Conservation (phyloP, 2,329 filamentous ascomycete genomes). For the Monosporascus sp. region DNA sequence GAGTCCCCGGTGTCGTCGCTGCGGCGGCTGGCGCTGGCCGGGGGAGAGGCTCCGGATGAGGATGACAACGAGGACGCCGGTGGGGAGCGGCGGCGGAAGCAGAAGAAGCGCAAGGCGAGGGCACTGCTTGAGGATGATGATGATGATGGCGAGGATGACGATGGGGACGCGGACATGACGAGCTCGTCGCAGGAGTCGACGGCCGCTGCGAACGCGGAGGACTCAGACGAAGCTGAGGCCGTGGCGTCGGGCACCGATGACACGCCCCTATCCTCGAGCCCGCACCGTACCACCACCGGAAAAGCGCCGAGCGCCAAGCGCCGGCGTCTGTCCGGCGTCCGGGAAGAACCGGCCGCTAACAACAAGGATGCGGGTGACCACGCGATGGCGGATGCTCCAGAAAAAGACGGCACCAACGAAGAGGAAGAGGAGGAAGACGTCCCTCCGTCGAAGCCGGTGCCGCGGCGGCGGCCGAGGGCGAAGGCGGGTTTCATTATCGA, state of each 20-base stretch:
- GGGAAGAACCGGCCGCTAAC: constrained; percentile 11
- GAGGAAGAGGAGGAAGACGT: constrained; percentile 37
- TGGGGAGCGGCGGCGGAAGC: background rate
- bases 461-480: constrained; percentile 36
- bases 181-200: constrained; percentile 16
- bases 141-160: constrained; percentile 24
- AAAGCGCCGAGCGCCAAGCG: constrained; percentile 16
- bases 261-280: constrained; percentile 36
- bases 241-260: constrained; percentile 24
- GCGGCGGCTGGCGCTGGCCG: background rate
- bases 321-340: constrained; percentile 19
- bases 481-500: constrained; percentile 53
- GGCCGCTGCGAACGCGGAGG: constrained; percentile 10
- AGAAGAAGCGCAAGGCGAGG: constrained; percentile 27
- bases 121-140: constrained; percentile 23
- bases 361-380: constrained; percentile 23
- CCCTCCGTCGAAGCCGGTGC: constrained; percentile 26
- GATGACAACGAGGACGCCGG: constrained; percentile 8
- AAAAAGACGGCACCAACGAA: constrained; percentile 11
- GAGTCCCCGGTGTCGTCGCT: background rate
- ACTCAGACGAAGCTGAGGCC: constrained; percentile 26
- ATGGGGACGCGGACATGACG: constrained; percentile 12
- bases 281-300: constrained; percentile 17
- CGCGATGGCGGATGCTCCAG: background rate
- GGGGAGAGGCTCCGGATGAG: constrained; percentile 6